Evolutionary conservation across 345 rosid genomes (phyloP).

Genomic region (Hibiscus syriacus): DNA sequence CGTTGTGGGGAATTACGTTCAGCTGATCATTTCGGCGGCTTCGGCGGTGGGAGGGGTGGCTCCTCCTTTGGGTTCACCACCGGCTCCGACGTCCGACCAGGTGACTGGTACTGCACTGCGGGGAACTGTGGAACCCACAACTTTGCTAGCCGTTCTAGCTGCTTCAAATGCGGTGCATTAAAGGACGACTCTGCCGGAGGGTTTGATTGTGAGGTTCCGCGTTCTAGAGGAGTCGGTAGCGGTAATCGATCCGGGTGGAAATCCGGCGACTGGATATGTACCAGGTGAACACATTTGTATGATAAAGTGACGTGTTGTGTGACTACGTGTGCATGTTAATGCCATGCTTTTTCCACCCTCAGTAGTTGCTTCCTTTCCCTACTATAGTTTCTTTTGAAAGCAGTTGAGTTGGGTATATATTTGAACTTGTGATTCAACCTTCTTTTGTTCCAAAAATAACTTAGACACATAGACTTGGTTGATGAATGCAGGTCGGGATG

Average conservation of each 20-base stretch:
- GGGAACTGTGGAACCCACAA: constrained; percentile 88
- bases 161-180: constrained; percentile 83
- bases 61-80: constrained; percentile 58
- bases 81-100: constrained; percentile 89
- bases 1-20: constrained; percentile 49
- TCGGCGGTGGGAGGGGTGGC: constrained; percentile 44
- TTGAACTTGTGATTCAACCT: too few species aligned
- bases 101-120: constrained; percentile 88
- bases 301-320: too few species aligned
- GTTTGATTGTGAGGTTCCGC: constrained; percentile 24
- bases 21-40: constrained; percentile 31
- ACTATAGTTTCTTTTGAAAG: too few species aligned
- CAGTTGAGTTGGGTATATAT: too few species aligned
- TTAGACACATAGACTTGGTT: neutral
- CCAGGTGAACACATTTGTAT: constrained; percentile 30
- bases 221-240: constrained; percentile 26
- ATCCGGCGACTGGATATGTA: constrained; percentile 78
- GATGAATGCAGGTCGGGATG: constrained; percentile 31
- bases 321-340: too few species aligned
- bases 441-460: too few species aligned
- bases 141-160: constrained; percentile 81
- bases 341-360: too few species aligned
- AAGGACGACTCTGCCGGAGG: constrained; percentile 52
- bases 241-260: constrained; percentile 65
- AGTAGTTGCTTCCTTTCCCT: too few species aligned